A percentile compares a stretch with the other conserved stretches of the same genome.
Conservation (phyloP, 768 basidiomycete species). For the Leccinum pellstonianum region DNA sequence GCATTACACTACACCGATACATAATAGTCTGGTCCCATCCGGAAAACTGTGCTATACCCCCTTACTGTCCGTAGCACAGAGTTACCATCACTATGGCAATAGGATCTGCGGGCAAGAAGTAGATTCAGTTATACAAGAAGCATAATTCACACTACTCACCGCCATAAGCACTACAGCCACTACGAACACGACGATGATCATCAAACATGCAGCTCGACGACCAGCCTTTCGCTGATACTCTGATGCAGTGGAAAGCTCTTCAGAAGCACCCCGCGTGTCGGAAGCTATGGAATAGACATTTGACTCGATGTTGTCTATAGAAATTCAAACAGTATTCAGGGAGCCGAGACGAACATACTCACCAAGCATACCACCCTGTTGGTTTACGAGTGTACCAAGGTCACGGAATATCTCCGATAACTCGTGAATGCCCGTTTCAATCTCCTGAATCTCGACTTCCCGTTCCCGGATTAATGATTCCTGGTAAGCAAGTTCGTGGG, state of each 20-base stretch:
- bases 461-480: slow-evolving; percentile 82
- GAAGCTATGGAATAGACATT: slow-evolving; percentile 86
- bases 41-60: neutral
- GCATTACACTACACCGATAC: neutral
- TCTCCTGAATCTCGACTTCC: slow-evolving; percentile 92
- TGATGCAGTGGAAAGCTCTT: slow-evolving; percentile 84
- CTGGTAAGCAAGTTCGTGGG: slow-evolving; percentile 92
- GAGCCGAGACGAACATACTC: slow-evolving; percentile 26
- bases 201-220: slow-evolving; percentile 82
- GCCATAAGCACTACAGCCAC: slow-evolving; percentile 87
- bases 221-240: slow-evolving; percentile 96
- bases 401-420: slow-evolving; percentile 95
- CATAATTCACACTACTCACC: slow-evolving; percentile 52
- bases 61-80: neutral
- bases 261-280: slow-evolving; percentile 79
- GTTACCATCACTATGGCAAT: slow-evolving; percentile 19
- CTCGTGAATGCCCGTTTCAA: slow-evolving; percentile 96
- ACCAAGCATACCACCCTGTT: slow-evolving; percentile 96
- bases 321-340: neutral
- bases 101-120: slow-evolving; percentile 16
- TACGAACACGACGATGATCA: slow-evolving; percentile 85
- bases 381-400: slow-evolving; percentile 88
- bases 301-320: slow-evolving; percentile 87
- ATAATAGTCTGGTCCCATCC: neutral
- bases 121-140: neutral